These are phyloP conservation scores for maize (Zea mays) DNA, from an alignment of 176 grass and related monocot species.

Conservation along the genomic window Zm-B73-REFERENCE-NAM-5.0 NC_050098.1:204195501-204196000, in stretches of 20 bases:
- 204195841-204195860: not conserved
- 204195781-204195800: not conserved
- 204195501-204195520: no score
- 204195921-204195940: conserved; percentile 95
- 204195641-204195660: no score
- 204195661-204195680: no score
- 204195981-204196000: conserved; percentile 82
- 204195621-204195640: no score
- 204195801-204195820: conserved; percentile 7
- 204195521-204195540: no score
- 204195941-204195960: conserved; percentile 99
- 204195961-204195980: conserved; percentile 95
- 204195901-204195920: conserved; percentile 91
- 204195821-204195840: not conserved
- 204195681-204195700: no score
- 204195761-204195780: not conserved
- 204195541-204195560: no score
- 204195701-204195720: no score
- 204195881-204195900: conserved; percentile 96
- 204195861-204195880: conserved; percentile 63
- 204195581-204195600: no score
- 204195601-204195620: no score
- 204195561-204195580: no score
- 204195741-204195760: not conserved
- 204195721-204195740: no score